phyloP scores from a whole-genome alignment of 2,329 filamentous ascomycete genomes.

The Monilinia aucupariae region DNA sequence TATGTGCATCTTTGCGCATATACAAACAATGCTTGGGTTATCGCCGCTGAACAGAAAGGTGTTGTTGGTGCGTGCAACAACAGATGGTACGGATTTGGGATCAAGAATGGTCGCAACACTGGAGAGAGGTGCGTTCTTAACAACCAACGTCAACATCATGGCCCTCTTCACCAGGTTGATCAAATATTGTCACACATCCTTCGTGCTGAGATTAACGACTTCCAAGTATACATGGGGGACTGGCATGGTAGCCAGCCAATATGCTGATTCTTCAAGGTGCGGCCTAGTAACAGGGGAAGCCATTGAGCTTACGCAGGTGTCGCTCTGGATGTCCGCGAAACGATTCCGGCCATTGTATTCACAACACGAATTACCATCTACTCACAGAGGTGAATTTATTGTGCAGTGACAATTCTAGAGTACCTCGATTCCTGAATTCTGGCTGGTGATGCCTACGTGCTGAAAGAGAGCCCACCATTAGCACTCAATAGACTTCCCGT shows the following conservation, averaged over 20 bases:
- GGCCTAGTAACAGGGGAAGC: no score
- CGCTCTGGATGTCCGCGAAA: neutral
- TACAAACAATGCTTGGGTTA: no score
- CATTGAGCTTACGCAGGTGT: neutral
- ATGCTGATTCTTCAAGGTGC: neutral
- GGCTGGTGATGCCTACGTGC: neutral
- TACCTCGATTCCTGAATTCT: neutral
- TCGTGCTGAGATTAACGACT: neutral
- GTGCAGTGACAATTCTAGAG: neutral
- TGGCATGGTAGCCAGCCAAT: neutral
- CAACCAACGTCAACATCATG: no score
- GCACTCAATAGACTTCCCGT: slow-evolving; percentile 8
- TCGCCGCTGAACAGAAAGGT: no score
- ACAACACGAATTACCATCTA: neutral
- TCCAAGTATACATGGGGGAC: neutral
- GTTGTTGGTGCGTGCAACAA: no score
- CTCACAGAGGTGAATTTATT: neutral
- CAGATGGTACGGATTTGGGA: no score
- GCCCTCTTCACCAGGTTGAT: no score
- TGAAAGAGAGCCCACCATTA: slow-evolving; percentile 9
- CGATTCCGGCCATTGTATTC: neutral
- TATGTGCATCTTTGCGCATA: no score
- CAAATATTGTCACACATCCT: neutral
- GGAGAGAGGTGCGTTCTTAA: no score
- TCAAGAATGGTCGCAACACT: no score